Evolutionary conservation across 2,329 filamentous ascomycete species (phyloP).

Genomic region (Alternaria infectoria): DNA sequence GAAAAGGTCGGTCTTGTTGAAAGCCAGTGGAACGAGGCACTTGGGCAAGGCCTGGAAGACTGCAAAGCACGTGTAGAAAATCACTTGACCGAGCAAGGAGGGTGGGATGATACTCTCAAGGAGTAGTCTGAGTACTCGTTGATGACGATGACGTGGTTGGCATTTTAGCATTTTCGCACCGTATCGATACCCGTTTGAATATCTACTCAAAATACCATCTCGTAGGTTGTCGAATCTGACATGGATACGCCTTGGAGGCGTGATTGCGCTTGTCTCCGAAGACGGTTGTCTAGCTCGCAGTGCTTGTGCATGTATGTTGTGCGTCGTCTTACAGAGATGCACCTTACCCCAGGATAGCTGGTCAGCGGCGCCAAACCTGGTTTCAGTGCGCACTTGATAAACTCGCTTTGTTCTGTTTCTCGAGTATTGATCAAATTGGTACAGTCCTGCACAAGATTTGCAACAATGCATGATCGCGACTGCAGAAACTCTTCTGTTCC

Average conservation of each 20-base stretch:
- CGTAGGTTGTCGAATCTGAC: constrained; percentile 3
- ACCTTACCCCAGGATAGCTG: neutral
- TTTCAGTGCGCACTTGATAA: neutral
- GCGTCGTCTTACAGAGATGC: neutral
- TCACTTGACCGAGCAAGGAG: constrained; percentile 77
- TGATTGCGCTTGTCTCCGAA: neutral
- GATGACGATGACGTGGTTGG: constrained; percentile 16
- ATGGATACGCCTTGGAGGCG: constrained; percentile 6
- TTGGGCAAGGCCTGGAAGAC: constrained; percentile 76
- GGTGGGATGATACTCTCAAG: constrained; percentile 75
- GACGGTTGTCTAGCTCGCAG: neutral
- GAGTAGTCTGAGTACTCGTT: constrained; percentile 36
- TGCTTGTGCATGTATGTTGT: constrained; percentile 3
- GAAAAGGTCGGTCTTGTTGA: constrained; percentile 92
- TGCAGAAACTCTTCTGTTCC: neutral
- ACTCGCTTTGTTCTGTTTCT: neutral
- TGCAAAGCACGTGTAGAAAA: constrained; percentile 77
- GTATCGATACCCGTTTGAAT: constrained; percentile 46
- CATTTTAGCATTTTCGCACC: constrained; percentile 27
- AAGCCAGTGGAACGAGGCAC: constrained; percentile 84
- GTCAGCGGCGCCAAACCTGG: neutral
- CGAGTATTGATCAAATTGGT: neutral
- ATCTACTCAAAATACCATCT: constrained; percentile 12
- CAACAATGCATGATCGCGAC: neutral
- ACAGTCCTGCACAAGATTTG: neutral